Evolutionary conservation across 169 alveolate genomes (phyloP), one percentile per base, ranked within the genome.

Genomic region (Neospora caninum): DNA sequence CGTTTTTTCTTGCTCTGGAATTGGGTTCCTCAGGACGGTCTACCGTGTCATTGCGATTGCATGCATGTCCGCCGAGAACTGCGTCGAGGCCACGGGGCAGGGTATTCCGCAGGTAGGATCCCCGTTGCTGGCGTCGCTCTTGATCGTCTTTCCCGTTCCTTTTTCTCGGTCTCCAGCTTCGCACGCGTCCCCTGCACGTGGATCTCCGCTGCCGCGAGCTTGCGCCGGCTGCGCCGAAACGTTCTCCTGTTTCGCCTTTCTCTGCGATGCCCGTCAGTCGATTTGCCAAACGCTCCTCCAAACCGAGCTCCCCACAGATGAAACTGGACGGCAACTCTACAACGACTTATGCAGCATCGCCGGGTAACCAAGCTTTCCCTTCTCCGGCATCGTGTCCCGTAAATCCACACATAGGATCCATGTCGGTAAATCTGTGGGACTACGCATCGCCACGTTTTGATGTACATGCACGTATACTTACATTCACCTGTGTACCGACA

Each of bases 61-160:
- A n/a, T 91, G 94, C 49, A 53, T 91, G 31, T 41, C 83, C 29
- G 82, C 82, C 13, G 94, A 91, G n/a, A 91, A 91, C 80, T 91
- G 94, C 69, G n/a, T 80, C n/a, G 94, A 91, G 94, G 94, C 94
- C 38, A 80, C 94, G 0, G 94, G 94, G 16, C 94, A 91, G 38
- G 94, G 94, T 16, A 58, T 91, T 0, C 94, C 94, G 0, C 94
- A 91, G 94, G 94, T 91, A 34, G 25, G 9, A 34, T 25, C 70
- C 70, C 25, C 70, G 70, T 34, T 73, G 84, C 39, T 16, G 39
- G 29, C 41, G 67, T 13, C 49, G 87, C 49, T 80, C 45, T 4
- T 38, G 49, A 18, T 20, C 49, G 27, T 69, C n/a, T n/a, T 69
- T 25, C 80, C 16, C 10, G 80, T 29, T 25, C 80, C 29, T 29